Base-by-base conservation (phyloP, 2,329 filamentous ascomycete species). In the Penicillium hordei region DNA sequence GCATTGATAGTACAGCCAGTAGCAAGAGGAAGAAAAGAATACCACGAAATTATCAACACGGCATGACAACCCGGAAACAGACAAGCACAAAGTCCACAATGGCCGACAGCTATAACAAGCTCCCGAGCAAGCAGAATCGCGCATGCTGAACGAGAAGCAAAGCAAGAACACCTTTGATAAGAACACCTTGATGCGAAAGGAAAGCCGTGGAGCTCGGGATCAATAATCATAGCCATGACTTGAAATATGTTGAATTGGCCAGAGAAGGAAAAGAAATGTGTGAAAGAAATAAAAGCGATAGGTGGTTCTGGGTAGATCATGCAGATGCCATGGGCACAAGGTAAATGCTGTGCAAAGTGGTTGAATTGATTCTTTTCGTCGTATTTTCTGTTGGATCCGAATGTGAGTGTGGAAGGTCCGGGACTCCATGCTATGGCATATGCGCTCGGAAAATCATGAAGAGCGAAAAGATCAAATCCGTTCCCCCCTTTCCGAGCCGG, bases 1-100 rank as follows among this genome's bases (percentile, higher is more conserved):
- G 46, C 52, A 56, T 55, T 59, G 52, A 55, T 49, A 46, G 50
- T 50, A 58, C 38, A 55, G 52, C 45, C 52, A 50, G 34, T 34
- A 59, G 57, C 46, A 59, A 55, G 45, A 36, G 23, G 15, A 36
- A 23, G 27, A 51, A 34, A 43, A 44, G n/a, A 45, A n/a, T 29
- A 17, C 12, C 48, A 43, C 23, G 29, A 49, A 15, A 42, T 12
- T 57, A 57, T 53, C 42, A 48, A 48, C 42, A 46, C 23, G 29
- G 40, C 40, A 51, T 19, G 6, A 8, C 27, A 42, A 55, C 52
- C 31, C 40, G 17, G 12, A 55, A 49, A 42, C 21, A 55, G 33
- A 42, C 21, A 55, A 54, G 42, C 29, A 33, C 36, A 17, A 45
- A 25, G 4, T 33, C 39, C 27, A 36, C 21, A 12, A 10, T 15